Evolutionary conservation across 148 eudicot genomes (phyloP), one percentile per base, ranked within the genome.

Genomic region (Amaranthus palmeri): DNA sequence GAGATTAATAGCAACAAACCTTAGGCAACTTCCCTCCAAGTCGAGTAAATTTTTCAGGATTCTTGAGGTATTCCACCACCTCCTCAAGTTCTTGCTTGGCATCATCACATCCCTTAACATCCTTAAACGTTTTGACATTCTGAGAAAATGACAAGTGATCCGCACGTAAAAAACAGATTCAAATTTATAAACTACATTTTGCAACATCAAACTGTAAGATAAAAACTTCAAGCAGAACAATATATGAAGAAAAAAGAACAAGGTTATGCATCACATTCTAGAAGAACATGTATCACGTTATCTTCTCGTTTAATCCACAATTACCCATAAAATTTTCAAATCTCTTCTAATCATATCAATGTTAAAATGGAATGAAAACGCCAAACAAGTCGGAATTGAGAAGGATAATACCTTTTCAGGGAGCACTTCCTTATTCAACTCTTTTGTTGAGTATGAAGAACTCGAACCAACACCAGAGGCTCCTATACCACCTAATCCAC

Each of bases 11-110:
- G 42, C 59, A 65, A 61, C 91, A 67, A 65, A 95, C 99, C 99
- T 95, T 95, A 44, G 99, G 99, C 81, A 91, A 82, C 88, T 95
- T 95, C 56, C 97, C 99, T 72, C 99, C 97, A 65, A 95, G 88
- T 42, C 97, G 91, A 74, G 99, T 95, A 75, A 95, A 91, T 68
- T 95, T 95, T 47, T 90, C 43, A 58, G 99, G 99, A 79, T 95
- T 91, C 74, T 66, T 91, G 5, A 95, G 90, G 87, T 95, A 95
- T 78, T 95, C 96, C 54, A 95, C 99, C 71, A 95, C 99, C 82
- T 95, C 99, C 84, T 95, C 99, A 4, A 95, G 97, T 80, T 95
- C 99, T 90, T 95, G 99, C 73, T 91, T 95, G 42, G 99, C 99
- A 86, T 95, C 99, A 80, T 95, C 99, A 84, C 99, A 95, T 64